Evolutionary conservation across 2,329 filamentous ascomycete genomes (phyloP), one percentile per base, ranked within the genome.

Genomic region (Incumbomyces delicatus): DNA sequence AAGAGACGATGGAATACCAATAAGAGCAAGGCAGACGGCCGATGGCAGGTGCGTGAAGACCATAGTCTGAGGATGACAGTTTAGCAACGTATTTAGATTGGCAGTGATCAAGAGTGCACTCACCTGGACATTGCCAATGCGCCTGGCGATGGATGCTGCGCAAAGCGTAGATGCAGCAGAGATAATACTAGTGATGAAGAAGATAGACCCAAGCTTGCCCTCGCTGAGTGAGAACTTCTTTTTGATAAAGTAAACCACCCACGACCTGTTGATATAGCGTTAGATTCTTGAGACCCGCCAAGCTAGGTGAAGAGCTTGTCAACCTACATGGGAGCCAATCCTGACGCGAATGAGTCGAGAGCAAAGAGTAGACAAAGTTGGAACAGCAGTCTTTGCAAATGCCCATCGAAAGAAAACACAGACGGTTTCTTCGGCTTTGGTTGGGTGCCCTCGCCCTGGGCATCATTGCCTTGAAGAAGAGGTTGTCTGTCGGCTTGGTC

Each of bases 321-420:
- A 77, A 73, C 67, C 67, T 67, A 68, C 27, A 63, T 58, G 17
- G 79, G 77, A 3, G 80, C 81, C 60, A 89, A 73, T 1, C 85
- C 84, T 1, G 79, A 82, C 1, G 81, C 83, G 47, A 87, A 75
- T 0, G 79, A 76, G 60, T 88, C 84, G 5, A 87, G 58, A 1
- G 74, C 74, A 55, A 87, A 83, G 1, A 90, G 66, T 6, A 83
- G 63, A 58, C 80, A 83, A 0, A 90, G 69, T 41, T 78, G 76
- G 43, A 75, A 60, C 5, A 85, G 67, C 27, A 80, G 70, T 0
- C 65, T 57, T 6, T 72, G 65, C 31, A 73, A 80, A 36, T 35
- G 41, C 22, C 22, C 5, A 27, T 27, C 22, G 22, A 27, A 32
- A 53, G 51, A 29, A 47, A 34, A 12, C 57, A 49, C 16, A 53